These are phyloP conservation scores for Rhizopogon sp. DNA, from an alignment of 768 basidiomycete genomes.

Conservation along the genomic window DNA sequence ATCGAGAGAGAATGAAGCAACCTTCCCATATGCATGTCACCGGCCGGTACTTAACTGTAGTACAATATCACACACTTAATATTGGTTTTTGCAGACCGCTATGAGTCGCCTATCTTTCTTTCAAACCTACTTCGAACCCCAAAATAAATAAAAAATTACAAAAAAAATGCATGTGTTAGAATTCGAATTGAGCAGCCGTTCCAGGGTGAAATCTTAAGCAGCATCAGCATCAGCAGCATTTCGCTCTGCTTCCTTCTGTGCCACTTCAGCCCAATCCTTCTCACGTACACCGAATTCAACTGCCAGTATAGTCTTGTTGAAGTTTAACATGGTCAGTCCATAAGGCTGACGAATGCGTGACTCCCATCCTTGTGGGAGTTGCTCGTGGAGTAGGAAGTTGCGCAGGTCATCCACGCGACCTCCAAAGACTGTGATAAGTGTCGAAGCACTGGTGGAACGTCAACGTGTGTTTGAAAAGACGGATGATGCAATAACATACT, in stretches of 20 bases:
- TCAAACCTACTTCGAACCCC: too few relatives aligned
- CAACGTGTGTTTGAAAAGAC: background rate
- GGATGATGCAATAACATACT: constrained; percentile 39
- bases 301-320: constrained; percentile 35
- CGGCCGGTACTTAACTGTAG: too few relatives aligned
- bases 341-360: constrained; percentile 44
- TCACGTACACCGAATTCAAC: background rate
- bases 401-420: constrained; percentile 54
- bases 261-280: background rate
- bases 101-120: too few relatives aligned
- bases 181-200: background rate
- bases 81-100: too few relatives aligned
- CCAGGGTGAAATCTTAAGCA: too few relatives aligned
- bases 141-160: background rate
- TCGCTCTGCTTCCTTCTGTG: background rate
- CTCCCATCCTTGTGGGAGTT: constrained; percentile 70
- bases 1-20: too few relatives aligned
- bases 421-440: constrained; percentile 64
- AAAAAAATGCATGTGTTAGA: too few relatives aligned
- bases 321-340: constrained; percentile 56
- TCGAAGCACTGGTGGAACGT: constrained; percentile 46
- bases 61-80: too few relatives aligned
- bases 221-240: background rate
- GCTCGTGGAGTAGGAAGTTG: constrained; percentile 56
- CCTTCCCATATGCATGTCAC: too few relatives aligned